phyloP scores from a whole-genome alignment of 129 eudicot genomes.

The Glebionis coronaria region DNA sequence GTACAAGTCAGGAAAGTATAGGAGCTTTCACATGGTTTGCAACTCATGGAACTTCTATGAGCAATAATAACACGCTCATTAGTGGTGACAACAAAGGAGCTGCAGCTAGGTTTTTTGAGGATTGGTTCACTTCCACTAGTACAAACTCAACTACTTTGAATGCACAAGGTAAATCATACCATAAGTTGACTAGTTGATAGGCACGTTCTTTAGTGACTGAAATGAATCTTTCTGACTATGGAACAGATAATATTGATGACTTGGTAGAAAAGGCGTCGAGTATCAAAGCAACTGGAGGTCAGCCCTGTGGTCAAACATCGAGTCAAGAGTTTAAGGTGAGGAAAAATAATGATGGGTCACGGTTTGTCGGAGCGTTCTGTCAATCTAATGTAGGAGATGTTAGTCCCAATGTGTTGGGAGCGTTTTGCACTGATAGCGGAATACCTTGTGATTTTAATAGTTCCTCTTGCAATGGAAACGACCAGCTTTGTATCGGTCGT shows the following conservation, averaged over 20 bases:
- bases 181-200: background rate
- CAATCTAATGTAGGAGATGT: constrained; percentile 77
- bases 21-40: constrained; percentile 80
- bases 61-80: constrained; percentile 54
- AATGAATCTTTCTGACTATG: background rate
- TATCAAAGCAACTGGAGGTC: constrained; percentile 62
- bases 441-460: constrained; percentile 62
- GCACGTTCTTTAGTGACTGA: background rate
- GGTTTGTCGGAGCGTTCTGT: constrained; percentile 64
- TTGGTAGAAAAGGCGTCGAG: constrained; percentile 30
- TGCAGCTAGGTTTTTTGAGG: constrained; percentile 75
- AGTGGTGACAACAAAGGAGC: constrained; percentile 89
- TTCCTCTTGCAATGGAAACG: constrained; percentile 60
- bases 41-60: constrained; percentile 78
- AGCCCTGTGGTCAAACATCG: constrained; percentile 41
- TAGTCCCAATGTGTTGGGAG: constrained; percentile 74
- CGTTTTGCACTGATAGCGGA: constrained; percentile 57
- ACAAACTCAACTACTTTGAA: constrained; percentile 24
- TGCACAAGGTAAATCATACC: constrained; percentile 24
- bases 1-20: constrained; percentile 37
- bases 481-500: constrained; percentile 60
- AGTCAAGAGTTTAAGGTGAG: constrained; percentile 59
- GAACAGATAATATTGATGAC: constrained; percentile 19
- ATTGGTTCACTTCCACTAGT: constrained; percentile 44
- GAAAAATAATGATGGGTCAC: constrained; percentile 31